A percentile compares a stretch with the other conserved stretches of the same genome.
phyloP scores from a whole-genome alignment of 1,139 yeast genomes.

The Magnusiomyces fungicola region DNA sequence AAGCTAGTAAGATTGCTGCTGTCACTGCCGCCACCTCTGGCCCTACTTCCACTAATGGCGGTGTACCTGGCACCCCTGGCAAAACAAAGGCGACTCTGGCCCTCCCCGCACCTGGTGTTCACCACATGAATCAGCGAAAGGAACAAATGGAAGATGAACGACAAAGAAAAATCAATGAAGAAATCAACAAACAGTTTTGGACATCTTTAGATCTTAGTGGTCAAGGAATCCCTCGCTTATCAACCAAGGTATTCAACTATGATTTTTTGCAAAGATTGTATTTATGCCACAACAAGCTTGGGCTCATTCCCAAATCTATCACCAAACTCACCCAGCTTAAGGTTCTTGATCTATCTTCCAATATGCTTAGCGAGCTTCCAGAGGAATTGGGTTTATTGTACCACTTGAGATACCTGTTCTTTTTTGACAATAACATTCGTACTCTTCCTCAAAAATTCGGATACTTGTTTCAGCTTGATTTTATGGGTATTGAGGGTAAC shows the following conservation, averaged over 20 bases:
- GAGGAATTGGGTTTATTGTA: conserved; percentile 75
- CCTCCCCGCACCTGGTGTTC: neutral
- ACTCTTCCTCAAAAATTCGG: conserved; percentile 83
- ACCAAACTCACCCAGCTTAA: conserved; percentile 65
- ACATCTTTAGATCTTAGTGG: conserved; percentile 90
- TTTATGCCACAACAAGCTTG: conserved; percentile 77
- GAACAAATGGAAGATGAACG: conserved; percentile 76
- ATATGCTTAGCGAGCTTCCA: conserved; percentile 64
- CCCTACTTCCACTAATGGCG: conserved; percentile 18
- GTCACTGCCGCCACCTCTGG: conserved; percentile 15
- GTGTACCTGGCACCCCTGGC: conserved; percentile 4
- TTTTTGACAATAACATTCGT: conserved; percentile 78
- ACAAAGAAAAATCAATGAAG: conserved; percentile 65
- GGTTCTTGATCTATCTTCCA: conserved; percentile 79
- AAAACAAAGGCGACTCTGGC: neutral
- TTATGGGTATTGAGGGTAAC: conserved; percentile 91
- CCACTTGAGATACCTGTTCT: conserved; percentile 70
- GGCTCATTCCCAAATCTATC: conserved; percentile 60
- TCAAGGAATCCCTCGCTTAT: conserved; percentile 66
- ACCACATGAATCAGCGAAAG: conserved; percentile 2
- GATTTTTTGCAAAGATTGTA: conserved; percentile 80
- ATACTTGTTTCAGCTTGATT: conserved; percentile 71
- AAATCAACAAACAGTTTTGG: conserved; percentile 80
- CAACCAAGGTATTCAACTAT: conserved; percentile 72
- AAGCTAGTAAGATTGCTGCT: conserved; percentile 15